Conservation (phyloP, 176 grass and related monocot genomes). For the Themeda triandra region DNA sequence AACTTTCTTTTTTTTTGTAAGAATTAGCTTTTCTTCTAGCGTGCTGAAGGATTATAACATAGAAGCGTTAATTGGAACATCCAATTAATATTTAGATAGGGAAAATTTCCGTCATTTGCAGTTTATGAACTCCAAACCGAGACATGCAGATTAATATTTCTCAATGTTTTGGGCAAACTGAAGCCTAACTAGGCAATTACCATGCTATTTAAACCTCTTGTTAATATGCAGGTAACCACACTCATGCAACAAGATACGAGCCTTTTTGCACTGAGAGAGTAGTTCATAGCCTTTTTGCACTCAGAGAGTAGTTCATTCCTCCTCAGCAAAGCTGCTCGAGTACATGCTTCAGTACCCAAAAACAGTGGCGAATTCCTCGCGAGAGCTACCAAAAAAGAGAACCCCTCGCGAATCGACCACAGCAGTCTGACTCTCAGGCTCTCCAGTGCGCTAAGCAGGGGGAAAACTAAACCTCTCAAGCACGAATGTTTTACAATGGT, state of each 20-base stretch:
- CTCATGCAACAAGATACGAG: slow-evolving; percentile 18
- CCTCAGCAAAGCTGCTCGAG: slow-evolving; percentile 34
- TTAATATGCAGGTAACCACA: not conserved
- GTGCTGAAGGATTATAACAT: no score
- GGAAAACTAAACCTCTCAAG: slow-evolving; percentile 39
- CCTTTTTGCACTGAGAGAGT: slow-evolving; percentile 19
- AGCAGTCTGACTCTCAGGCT: slow-evolving; percentile 35
- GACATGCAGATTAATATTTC: not conserved
- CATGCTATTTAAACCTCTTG: not conserved
- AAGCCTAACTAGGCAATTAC: not conserved
- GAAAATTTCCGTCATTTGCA: not conserved
- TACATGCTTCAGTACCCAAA: slow-evolving; percentile 48
- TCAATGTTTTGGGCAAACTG: not conserved
- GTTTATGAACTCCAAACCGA: not conserved
- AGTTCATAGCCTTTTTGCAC: not conserved
- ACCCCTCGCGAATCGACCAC: slow-evolving; percentile 42
- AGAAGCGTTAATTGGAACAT: no score
- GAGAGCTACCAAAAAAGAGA: slow-evolving; percentile 41
- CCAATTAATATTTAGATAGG: no score
- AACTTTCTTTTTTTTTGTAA: no score
- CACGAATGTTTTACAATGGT: slow-evolving; percentile 26
- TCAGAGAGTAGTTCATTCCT: no score
- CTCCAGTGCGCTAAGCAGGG: slow-evolving; percentile 38
- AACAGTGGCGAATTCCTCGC: slow-evolving; percentile 46
- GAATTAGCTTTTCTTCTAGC: no score